A percentile compares a stretch with the other conserved stretches of the same genome.
Evolutionary conservation across 129 eudicot species (phyloP).

Genomic region (Helichrysum umbraculigerum): DNA sequence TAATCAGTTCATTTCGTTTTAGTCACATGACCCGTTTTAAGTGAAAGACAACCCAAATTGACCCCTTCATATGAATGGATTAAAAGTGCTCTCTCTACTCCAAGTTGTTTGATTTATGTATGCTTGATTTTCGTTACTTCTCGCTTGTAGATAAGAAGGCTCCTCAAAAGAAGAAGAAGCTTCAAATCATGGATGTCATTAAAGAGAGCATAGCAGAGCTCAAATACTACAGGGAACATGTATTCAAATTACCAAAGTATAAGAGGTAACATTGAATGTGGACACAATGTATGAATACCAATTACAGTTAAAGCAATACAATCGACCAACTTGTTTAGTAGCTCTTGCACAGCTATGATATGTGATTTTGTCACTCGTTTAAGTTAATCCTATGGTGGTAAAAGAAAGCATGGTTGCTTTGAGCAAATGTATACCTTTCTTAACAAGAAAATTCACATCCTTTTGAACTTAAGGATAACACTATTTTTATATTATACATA

Average conservation of each 20-base stretch:
- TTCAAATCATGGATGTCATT: conserved; percentile 83
- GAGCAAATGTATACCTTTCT: too few species aligned
- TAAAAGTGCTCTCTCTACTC: background rate
- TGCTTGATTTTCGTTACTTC: background rate
- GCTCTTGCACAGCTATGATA: too few species aligned
- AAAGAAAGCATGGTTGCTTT: too few species aligned
- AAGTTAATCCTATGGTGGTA: too few species aligned
- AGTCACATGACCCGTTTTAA: background rate
- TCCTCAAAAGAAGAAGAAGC: conserved; percentile 59
- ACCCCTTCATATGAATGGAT: background rate
- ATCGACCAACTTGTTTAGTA: background rate
- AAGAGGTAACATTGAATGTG: conserved; percentile 29
- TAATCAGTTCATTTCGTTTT: background rate
- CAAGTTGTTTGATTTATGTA: background rate
- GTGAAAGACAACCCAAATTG: background rate
- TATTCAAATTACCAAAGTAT: conserved; percentile 55
- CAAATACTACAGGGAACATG: conserved; percentile 64
- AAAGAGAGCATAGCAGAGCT: conserved; percentile 83
- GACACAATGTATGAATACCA: background rate
- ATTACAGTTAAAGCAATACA: background rate
- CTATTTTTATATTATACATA: too few species aligned
- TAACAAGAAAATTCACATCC: too few species aligned
- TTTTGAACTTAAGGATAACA: too few species aligned
- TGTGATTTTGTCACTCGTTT: background rate
- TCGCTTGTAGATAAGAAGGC: conserved; percentile 50